Percentiles rank a stretch among this genome's conserved stretches.
Evolutionary conservation across 1,284 basidiomycete genomes (phyloP).

Genomic region (Filobasidium uniguttulatum): DNA sequence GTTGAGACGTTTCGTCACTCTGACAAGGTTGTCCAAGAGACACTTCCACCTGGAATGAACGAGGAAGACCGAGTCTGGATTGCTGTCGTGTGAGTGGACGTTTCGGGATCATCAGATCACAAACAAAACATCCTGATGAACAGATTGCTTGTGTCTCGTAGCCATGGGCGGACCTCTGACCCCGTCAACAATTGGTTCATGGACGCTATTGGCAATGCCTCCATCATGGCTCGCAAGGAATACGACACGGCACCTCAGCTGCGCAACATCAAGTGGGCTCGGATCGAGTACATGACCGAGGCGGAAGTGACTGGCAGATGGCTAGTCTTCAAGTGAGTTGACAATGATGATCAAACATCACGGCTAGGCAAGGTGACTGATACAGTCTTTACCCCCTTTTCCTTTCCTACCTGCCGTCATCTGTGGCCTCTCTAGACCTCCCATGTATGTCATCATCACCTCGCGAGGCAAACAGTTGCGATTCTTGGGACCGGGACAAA

Average conservation of each 20-base stretch:
- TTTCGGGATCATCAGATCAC: no score
- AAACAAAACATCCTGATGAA: no score
- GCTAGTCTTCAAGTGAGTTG: constrained; percentile 26
- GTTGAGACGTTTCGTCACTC: neutral
- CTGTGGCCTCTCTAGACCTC: constrained; percentile 19
- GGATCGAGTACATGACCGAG: constrained; percentile 28
- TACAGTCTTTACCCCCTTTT: neutral
- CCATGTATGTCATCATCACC: constrained; percentile 25
- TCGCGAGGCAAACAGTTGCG: constrained; percentile 21
- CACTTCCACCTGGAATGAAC: neutral
- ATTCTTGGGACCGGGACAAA: constrained; percentile 19
- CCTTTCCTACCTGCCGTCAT: no score
- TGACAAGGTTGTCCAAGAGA: neutral
- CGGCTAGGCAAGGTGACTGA: neutral
- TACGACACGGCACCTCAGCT: constrained; percentile 6
- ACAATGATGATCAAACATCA: no score
- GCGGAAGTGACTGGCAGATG: constrained; percentile 24
- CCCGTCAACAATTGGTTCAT: constrained; percentile 14
- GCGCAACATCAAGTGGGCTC: constrained; percentile 20
- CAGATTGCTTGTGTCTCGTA: neutral
- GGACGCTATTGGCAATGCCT: constrained; percentile 22
- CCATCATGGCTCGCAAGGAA: constrained; percentile 7
- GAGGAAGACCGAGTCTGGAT: constrained; percentile 23
- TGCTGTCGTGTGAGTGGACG: constrained; percentile 25
- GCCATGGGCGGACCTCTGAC: constrained; percentile 20